These are phyloP conservation scores for Suillus weaverae DNA, from an alignment of 768 basidiomycete genomes.

Conservation along the genomic window DNA sequence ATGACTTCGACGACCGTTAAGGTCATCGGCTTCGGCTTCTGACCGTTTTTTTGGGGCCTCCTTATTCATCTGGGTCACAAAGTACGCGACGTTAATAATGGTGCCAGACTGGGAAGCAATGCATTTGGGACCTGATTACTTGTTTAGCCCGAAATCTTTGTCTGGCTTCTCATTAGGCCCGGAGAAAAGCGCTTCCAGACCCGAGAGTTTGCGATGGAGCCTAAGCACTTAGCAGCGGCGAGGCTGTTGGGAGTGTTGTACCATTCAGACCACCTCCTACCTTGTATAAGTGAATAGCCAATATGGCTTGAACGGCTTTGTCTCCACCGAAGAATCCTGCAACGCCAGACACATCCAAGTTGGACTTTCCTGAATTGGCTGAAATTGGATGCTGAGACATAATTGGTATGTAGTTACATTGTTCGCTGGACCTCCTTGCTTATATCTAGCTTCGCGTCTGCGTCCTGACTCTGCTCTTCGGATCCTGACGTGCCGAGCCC, in stretches of 20 bases:
- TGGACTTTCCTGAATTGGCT: conserved; percentile 1
- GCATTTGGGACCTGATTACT: conserved; percentile 57
- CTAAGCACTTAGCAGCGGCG: conserved; percentile 33
- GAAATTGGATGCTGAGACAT: not conserved
- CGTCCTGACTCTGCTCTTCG: no score
- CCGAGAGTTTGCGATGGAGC: conserved; percentile 26
- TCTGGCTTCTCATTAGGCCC: conserved; percentile 29
- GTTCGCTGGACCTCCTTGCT: not conserved
- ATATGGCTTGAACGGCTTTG: conserved; percentile 31
- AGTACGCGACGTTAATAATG: conserved; percentile 55
- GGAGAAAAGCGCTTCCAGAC: conserved; percentile 36
- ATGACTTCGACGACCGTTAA: conserved; percentile 18
- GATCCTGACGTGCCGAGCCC: not conserved
- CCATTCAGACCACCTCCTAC: conserved; percentile 35
- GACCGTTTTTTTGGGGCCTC: conserved; percentile 10
- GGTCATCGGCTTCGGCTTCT: not conserved
- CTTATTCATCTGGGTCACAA: conserved; percentile 28
- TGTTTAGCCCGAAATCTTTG: conserved; percentile 28
- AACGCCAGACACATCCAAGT: conserved; percentile 28
- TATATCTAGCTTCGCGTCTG: not conserved
- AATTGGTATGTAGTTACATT: not conserved
- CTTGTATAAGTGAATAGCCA: conserved; percentile 32
- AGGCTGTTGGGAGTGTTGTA: conserved; percentile 37
- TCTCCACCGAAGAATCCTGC: conserved; percentile 36
- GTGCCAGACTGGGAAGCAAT: conserved; percentile 70